Conservation (phyloP, 176 grass and related monocot genomes). For the Melocanna baccifera region DNA sequence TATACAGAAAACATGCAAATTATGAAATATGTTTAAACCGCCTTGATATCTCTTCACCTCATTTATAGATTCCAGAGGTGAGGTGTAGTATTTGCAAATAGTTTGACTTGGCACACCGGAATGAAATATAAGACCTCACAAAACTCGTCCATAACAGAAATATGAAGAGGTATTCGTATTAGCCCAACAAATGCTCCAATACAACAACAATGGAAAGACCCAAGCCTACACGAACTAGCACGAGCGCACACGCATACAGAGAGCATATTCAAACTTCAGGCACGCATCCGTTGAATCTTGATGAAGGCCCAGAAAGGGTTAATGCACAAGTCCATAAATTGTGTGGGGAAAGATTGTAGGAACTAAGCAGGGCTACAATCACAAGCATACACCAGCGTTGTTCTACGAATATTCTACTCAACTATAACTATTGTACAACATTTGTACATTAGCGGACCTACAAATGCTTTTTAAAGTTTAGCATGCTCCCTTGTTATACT, state of each 20-base stretch:
- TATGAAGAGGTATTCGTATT: neutral
- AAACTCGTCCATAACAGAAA: neutral
- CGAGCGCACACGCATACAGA: neutral
- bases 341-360: neutral
- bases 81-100: neutral
- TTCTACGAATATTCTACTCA: neutral
- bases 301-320: neutral
- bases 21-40: neutral
- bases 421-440: neutral
- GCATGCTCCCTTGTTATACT: neutral
- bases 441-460: neutral
- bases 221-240: neutral
- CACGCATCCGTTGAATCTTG: neutral
- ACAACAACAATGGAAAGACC: neutral
- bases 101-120: neutral
- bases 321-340: neutral
- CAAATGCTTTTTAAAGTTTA: slow-evolving; percentile 12
- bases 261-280: neutral
- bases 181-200: neutral
- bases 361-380: neutral
- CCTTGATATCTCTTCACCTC: neutral
- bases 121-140: neutral
- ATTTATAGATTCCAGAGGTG: neutral
- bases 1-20: neutral
- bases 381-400: slow-evolving; percentile 2